Evolutionary conservation across 441 rosid genomes (phyloP), one percentile per base, ranked within the genome.

Genomic region (Populus hybrid): DNA sequence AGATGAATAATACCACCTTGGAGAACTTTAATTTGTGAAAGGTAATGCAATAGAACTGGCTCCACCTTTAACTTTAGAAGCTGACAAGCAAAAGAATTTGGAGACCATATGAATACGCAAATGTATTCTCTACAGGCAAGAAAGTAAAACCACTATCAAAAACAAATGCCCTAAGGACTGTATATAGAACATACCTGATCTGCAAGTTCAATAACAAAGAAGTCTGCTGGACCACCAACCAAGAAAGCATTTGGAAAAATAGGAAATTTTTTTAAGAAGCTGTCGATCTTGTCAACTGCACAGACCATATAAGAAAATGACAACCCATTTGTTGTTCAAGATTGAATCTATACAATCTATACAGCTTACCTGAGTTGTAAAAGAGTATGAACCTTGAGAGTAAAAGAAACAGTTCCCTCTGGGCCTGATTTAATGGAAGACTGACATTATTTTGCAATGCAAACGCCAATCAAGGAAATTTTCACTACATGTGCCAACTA

Each of bases 11-110:
- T 34, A 69, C 26, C 85, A 95, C 98, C 99, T 72, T 85, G 94
- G 75, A 95, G 97, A 83, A 87, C 90, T 83, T 86, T 92, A 82
- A 94, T 85, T 57, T 88, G 91, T 53, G 96, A 91, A 69, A 96
- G 92, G 84, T 91, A 94, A 85, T 96, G 97, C 75, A 96, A 79
- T 53, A 95, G 89, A 46, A 92, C 99, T 9, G 99, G 99, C 82
- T 95, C 99, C 84, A 96, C 99, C 88, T 96, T 94, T 75, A 95
- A 77, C 80, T 95, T 95, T 85, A 89, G 99, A 85, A 95, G 92
- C 99, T 91, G 92, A 67, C 53, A 79, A 73, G 72, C 65, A 53
- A 28, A 76, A 50, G 57, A 50, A 14, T 14, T 30, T 30, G 32
- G 61, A 53, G 7, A 53, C 61, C 61, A 53, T 6, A 53, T 53